These are phyloP conservation scores for Suillus subaureus DNA, from an alignment of 768 basidiomycete genomes.

Conservation along the genomic window DNA sequence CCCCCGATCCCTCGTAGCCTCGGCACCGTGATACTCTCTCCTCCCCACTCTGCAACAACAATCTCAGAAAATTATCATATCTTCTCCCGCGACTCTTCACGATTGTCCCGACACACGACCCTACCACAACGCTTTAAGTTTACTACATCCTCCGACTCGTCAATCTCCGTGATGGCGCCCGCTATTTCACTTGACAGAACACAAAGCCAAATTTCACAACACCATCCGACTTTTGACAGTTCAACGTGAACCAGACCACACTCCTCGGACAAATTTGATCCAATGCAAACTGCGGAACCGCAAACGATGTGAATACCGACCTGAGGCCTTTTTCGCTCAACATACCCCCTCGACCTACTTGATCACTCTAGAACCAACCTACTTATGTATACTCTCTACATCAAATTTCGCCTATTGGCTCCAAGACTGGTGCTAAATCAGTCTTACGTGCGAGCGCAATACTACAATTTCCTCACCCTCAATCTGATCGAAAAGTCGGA, in stretches of 20 bases:
- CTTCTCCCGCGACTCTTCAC: slow-evolving; percentile 5
- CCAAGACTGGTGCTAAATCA: background rate
- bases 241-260: background rate
- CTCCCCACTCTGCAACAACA: background rate
- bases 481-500: slow-evolving; percentile 6
- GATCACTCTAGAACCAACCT: background rate
- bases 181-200: slow-evolving; percentile 8
- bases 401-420: background rate
- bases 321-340: background rate
- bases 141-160: background rate
- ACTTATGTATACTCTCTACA: background rate
- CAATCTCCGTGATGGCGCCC: background rate
- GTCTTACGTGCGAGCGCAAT: slow-evolving; percentile 7
- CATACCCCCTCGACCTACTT: background rate
- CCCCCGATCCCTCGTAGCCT: slow-evolving; percentile 4
- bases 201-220: background rate
- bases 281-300: background rate
- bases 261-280: background rate
- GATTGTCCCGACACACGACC: too few species aligned
- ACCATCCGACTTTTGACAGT: background rate
- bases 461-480: slow-evolving; percentile 6
- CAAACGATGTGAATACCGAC: background rate
- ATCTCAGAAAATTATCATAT: background rate
- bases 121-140: too few species aligned
- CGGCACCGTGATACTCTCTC: slow-evolving; percentile 2